Percentiles rank a stretch among this genome's conserved stretches.
phyloP scores from a whole-genome alignment of 148 eudicot species.

The Fallopia convolvulus region DNA sequence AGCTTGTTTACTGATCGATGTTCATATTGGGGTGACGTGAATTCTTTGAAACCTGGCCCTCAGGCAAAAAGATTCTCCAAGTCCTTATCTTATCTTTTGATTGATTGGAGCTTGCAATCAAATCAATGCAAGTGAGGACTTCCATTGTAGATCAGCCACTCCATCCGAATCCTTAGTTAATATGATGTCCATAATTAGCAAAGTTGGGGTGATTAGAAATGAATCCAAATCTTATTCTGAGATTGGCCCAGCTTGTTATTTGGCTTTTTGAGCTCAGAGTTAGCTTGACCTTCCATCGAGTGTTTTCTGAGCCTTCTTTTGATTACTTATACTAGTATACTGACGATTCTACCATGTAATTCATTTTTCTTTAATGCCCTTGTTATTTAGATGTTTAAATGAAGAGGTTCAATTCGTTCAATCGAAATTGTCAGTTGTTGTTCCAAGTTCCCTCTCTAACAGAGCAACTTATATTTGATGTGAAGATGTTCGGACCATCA shows the following conservation, averaged over 20 bases:
- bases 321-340: not conserved
- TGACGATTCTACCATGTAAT: not conserved
- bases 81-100: conserved; percentile 39
- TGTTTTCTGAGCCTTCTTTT: not conserved
- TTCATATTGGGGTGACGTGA: conserved; percentile 69
- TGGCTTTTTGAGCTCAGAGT: not conserved
- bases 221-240: not conserved
- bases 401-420: not conserved
- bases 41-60: conserved; percentile 54
- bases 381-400: not conserved
- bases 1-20: conserved; percentile 64
- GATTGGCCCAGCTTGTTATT: conserved; percentile 5
- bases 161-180: not conserved
- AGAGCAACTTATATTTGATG: not conserved
- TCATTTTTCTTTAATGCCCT: not conserved
- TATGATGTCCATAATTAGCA: conserved; percentile 7
- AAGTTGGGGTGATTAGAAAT: not conserved
- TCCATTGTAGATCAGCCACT: not conserved
- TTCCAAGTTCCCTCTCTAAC: not conserved
- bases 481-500: not conserved
- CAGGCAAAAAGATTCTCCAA: conserved; percentile 49
- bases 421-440: not conserved
- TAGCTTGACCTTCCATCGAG: not conserved
- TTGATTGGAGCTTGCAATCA: conserved; percentile 45
- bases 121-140: conserved; percentile 57